Evolutionary conservation across 2,329 filamentous ascomycete genomes (phyloP).

Genomic region (Fusarium nodosum): DNA sequence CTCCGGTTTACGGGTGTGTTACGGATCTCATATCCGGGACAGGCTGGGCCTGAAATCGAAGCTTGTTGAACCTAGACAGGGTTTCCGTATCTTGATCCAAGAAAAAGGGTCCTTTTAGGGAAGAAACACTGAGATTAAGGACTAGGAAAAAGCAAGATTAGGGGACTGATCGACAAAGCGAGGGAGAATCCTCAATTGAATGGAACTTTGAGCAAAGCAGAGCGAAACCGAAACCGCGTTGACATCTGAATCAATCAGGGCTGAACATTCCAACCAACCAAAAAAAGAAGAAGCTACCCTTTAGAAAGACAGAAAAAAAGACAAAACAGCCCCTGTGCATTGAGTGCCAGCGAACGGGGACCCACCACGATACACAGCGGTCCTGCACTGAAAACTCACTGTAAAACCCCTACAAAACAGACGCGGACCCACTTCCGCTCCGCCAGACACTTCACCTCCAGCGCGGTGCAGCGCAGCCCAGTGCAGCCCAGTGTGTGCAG

Average conservation of each 20-base stretch:
- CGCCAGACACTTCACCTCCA: slow-evolving; percentile 37
- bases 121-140: slow-evolving; percentile 13
- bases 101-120: slow-evolving; percentile 31
- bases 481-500: slow-evolving; percentile 6
- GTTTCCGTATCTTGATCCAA: slow-evolving; percentile 18
- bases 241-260: slow-evolving; percentile 23
- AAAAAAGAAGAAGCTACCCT: slow-evolving; percentile 22
- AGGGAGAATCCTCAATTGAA: slow-evolving; percentile 15
- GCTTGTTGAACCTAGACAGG: slow-evolving; percentile 31
- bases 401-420: slow-evolving; percentile 29
- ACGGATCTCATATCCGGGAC: slow-evolving; percentile 44
- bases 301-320: background rate
- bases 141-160: slow-evolving; percentile 10
- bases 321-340: slow-evolving; percentile 5
- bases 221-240: slow-evolving; percentile 18
- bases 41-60: slow-evolving; percentile 43
- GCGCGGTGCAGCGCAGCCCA: background rate
- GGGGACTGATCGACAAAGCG: slow-evolving; percentile 13
- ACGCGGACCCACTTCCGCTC: slow-evolving; percentile 37
- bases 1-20: slow-evolving; percentile 36
- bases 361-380: slow-evolving; percentile 8
- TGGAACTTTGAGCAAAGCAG: slow-evolving; percentile 2
- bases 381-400: slow-evolving; percentile 31
- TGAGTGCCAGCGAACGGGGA: slow-evolving; percentile 5
- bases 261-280: slow-evolving; percentile 11